Conservation (phyloP, 1,284 basidiomycete species). For the Athelia sp. region DNA sequence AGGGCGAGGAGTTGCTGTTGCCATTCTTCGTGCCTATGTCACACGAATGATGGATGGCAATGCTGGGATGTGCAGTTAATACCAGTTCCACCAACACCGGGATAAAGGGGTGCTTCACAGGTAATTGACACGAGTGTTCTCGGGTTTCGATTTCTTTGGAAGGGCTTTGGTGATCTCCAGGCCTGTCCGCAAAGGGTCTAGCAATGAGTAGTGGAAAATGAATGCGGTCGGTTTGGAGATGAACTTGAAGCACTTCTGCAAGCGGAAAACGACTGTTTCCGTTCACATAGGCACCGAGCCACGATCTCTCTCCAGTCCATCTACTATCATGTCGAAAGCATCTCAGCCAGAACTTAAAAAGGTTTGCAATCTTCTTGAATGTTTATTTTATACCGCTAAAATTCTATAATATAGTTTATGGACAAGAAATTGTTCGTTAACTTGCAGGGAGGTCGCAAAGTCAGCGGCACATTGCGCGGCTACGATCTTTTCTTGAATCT, state of each 20-base stretch:
- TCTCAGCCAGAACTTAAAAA: slow-evolving; percentile 94
- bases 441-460: slow-evolving; percentile 93
- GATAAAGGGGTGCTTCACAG: too few relatives aligned
- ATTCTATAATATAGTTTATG: slow-evolving; percentile 72
- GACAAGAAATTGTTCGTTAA: slow-evolving; percentile 96
- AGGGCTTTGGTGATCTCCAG: too few relatives aligned
- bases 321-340: slow-evolving; percentile 75
- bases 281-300: too few relatives aligned
- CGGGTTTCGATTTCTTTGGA: too few relatives aligned
- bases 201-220: too few relatives aligned
- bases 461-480: slow-evolving; percentile 92
- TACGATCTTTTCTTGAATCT: slow-evolving; percentile 99
- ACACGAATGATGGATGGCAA: too few relatives aligned
- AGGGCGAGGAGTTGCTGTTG: slow-evolving; percentile 12
- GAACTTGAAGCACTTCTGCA: slow-evolving; percentile 2
- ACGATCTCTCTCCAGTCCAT: slow-evolving; percentile 1
- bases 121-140: too few relatives aligned
- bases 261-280: too few relatives aligned
- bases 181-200: too few relatives aligned
- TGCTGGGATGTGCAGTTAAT: too few relatives aligned
- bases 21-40: slow-evolving; percentile 16
- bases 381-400: slow-evolving; percentile 5
- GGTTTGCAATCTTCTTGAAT: slow-evolving; percentile 37
- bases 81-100: too few relatives aligned
- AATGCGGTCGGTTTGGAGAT: slow-evolving; percentile 1